Percentiles rank a stretch among this genome's conserved stretches.
Conservation (phyloP, 2,329 filamentous ascomycete species). For the Sarocladiaceae sp. region DNA sequence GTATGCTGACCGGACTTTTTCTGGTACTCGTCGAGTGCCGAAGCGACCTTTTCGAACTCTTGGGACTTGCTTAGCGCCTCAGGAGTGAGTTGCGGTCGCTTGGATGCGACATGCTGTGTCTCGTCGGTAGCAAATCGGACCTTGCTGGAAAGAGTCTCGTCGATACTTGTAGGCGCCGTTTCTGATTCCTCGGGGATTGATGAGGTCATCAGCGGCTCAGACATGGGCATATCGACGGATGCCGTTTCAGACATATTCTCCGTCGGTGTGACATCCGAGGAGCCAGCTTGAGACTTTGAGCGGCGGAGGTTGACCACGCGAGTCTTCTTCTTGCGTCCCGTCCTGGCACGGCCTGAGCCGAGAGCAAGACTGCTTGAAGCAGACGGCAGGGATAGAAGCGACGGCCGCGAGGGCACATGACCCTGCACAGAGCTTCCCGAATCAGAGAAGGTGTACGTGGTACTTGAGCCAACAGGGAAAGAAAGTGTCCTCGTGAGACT, state of each 20-base stretch:
- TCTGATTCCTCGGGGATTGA: conserved; percentile 55
- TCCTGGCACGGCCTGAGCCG: conserved; percentile 54
- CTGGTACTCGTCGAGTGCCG: conserved; percentile 10
- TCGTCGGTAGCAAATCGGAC: conserved; percentile 31
- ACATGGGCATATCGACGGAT: conserved; percentile 53
- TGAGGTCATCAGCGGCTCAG: conserved; percentile 51
- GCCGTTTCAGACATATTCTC: conserved; percentile 44
- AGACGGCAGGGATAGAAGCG: conserved; percentile 46
- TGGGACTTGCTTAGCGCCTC: conserved; percentile 17
- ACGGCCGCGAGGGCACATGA: conserved; percentile 61
- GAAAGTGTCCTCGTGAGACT: conserved; percentile 59
- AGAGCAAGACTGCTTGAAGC: conserved; percentile 57
- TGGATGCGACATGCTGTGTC: conserved; percentile 13
- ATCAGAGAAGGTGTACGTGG: conserved; percentile 70
- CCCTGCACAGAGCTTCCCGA: conserved; percentile 58
- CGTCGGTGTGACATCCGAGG: conserved; percentile 38
- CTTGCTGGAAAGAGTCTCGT: conserved; percentile 23
- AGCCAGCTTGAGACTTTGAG: conserved; percentile 47
- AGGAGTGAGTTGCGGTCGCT: conserved; percentile 19
- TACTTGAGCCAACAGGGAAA: conserved; percentile 48
- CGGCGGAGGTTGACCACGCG: conserved; percentile 76
- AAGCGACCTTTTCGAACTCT: conserved; percentile 18
- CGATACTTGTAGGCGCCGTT: conserved; percentile 3
- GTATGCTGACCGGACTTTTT: conserved; percentile 10
- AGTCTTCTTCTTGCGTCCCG: conserved; percentile 72